phyloP scores from a whole-genome alignment of 495 filamentous ascomycete species.

The Annulohypoxylon stygium region DNA sequence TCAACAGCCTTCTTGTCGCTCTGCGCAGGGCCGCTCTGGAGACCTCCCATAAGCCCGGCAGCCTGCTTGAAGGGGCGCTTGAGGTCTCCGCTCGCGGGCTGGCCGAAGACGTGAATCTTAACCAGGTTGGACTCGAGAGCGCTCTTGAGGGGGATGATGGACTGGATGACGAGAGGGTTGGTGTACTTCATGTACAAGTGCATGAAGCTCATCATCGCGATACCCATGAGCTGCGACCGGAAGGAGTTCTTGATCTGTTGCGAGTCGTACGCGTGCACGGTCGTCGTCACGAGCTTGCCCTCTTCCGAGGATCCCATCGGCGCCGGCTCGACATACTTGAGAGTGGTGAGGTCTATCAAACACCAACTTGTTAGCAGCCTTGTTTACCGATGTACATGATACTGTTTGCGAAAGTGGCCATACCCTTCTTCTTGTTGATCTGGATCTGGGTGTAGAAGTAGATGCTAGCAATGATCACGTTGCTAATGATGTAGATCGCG shows the following conservation, averaged over 20 bases:
- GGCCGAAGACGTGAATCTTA: slow-evolving; percentile 93
- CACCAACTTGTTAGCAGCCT: slow-evolving; percentile 24
- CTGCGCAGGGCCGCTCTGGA: slow-evolving; percentile 78
- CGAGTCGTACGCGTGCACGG: slow-evolving; percentile 91
- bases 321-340: slow-evolving; percentile 98
- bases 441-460: slow-evolving; percentile 84
- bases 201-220: slow-evolving; percentile 99
- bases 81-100: slow-evolving; percentile 91
- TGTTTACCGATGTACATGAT: background rate
- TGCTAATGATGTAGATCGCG: slow-evolving; percentile 85
- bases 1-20: slow-evolving; percentile 97
- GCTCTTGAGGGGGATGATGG: slow-evolving; percentile 96
- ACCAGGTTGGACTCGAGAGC: slow-evolving; percentile 93
- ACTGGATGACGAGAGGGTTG: slow-evolving; percentile 98
- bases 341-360: slow-evolving; percentile 87
- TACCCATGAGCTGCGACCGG: slow-evolving; percentile 91
- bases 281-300: slow-evolving; percentile 94
- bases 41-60: slow-evolving; percentile 81
- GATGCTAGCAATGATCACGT: slow-evolving; percentile 84
- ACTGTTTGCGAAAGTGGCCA: slow-evolving; percentile 32
- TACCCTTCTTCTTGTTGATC: slow-evolving; percentile 97
- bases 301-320: slow-evolving; percentile 92
- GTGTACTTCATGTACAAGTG: slow-evolving; percentile 99
- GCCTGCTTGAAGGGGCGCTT: slow-evolving; percentile 94
- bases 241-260: slow-evolving; percentile 83